Conservation (phyloP, 805 yeast genomes). For the Saturnispora serradocipensis region DNA sequence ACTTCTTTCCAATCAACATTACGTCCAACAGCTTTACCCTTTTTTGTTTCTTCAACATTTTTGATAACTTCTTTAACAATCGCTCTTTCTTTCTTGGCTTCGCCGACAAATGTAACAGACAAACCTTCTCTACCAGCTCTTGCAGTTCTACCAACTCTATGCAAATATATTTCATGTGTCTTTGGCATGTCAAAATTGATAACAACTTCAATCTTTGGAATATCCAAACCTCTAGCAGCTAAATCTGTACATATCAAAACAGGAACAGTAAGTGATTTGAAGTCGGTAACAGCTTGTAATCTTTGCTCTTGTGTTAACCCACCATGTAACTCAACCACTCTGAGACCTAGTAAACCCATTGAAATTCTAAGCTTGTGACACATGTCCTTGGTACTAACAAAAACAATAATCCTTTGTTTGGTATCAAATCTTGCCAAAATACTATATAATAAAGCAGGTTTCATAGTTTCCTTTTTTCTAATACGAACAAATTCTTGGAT, state of each 20-base stretch:
- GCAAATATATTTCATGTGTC: constrained; percentile 81
- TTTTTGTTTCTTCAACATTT: constrained; percentile 40
- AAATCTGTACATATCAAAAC: constrained; percentile 91
- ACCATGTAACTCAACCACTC: constrained; percentile 76
- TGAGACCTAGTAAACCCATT: constrained; percentile 65
- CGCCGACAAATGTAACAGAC: constrained; percentile 91
- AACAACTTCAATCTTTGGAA: constrained; percentile 93
- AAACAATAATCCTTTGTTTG: constrained; percentile 69
- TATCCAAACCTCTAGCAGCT: constrained; percentile 99
- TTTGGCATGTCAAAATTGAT: constrained; percentile 95
- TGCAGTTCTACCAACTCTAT: constrained; percentile 98
- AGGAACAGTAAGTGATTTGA: constrained; percentile 76
- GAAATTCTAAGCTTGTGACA: constrained; percentile 81
- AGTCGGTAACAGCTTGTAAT: constrained; percentile 69
- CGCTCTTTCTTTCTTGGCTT: constrained; percentile 71
- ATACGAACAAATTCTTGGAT: constrained; percentile 92
- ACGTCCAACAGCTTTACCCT: constrained; percentile 71
- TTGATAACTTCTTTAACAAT: constrained; percentile 89
- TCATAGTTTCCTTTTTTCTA: constrained; percentile 75
- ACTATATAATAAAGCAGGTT: constrained; percentile 74
- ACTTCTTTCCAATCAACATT: constrained; percentile 86
- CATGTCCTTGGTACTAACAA: constrained; percentile 82
- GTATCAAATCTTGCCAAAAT: constrained; percentile 60
- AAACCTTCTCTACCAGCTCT: constrained; percentile 97
- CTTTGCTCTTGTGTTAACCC: constrained; percentile 89